Conservation (phyloP, 768 basidiomycete genomes). For the Tricholoma flavovirens region DNA sequence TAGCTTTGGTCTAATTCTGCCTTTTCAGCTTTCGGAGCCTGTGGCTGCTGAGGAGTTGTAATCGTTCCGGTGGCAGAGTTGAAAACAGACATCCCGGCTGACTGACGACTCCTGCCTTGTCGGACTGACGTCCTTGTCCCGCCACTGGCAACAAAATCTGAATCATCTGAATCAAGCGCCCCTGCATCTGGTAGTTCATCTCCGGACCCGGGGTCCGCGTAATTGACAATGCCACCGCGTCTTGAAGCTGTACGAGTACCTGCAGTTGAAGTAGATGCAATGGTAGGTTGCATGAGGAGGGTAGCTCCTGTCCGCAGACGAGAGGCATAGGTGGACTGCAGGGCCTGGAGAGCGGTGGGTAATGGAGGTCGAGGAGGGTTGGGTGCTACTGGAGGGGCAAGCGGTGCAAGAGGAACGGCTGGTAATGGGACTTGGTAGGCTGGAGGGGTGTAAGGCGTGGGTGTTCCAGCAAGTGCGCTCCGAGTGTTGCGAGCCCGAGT, state of each 20-base stretch:
- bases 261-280: conserved; percentile 34
- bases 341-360: conserved; percentile 61
- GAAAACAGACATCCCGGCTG: conserved; percentile 49
- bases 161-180: conserved; percentile 79
- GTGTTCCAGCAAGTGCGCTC: conserved; percentile 35
- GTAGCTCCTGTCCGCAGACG: conserved; percentile 88
- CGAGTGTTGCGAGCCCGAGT: conserved; percentile 36
- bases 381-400: conserved; percentile 28
- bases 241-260: conserved; percentile 43
- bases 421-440: conserved; percentile 30
- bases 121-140: conserved; percentile 55
- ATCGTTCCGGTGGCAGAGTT: conserved; percentile 43
- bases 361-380: conserved; percentile 55
- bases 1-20: conserved; percentile 83
- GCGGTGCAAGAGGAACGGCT: conserved; percentile 13
- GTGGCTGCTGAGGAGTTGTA: conserved; percentile 32
- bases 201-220: conserved; percentile 79
- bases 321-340: conserved; percentile 79
- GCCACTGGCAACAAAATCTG: conserved; percentile 67
- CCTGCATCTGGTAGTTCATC: conserved; percentile 81
- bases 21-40: conserved; percentile 36
- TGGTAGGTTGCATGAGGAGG: conserved; percentile 85
- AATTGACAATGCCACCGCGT: conserved; percentile 73
- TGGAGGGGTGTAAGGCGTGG: conserved; percentile 25
- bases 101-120: conserved; percentile 37